These are phyloP conservation scores for Rhododendron simsii DNA, from an alignment of 148 eudicot genomes.

Conservation along the genomic window DNA sequence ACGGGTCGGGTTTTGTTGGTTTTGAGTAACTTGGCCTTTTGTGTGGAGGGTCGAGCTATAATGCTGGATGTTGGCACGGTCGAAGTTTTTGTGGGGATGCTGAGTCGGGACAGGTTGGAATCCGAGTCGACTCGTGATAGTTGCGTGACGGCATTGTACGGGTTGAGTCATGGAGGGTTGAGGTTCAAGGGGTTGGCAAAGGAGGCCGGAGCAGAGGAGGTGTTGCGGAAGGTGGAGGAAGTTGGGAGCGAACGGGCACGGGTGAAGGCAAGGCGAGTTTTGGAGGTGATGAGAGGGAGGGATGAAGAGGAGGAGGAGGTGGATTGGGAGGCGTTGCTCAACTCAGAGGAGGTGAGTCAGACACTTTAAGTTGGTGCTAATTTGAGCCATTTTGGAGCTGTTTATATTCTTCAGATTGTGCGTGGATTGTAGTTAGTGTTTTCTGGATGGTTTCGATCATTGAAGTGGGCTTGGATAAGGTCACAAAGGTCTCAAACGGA, in stretches of 20 bases:
- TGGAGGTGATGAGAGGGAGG: slow-evolving; percentile 52
- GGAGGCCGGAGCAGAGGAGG: slow-evolving; percentile 62
- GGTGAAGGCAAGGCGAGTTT: slow-evolving; percentile 56
- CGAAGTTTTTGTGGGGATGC: slow-evolving; percentile 47
- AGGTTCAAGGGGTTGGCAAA: slow-evolving; percentile 81
- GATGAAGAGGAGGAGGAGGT: slow-evolving; percentile 74
- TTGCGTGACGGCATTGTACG: slow-evolving; percentile 64
- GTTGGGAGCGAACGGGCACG: slow-evolving; percentile 35
- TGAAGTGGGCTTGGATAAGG: neutral
- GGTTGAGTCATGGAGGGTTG: slow-evolving; percentile 73
- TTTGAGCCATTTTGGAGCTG: slow-evolving; percentile 1
- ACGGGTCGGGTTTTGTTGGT: slow-evolving; percentile 57
- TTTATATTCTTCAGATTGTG: neutral
- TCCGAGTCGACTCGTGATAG: slow-evolving; percentile 66
- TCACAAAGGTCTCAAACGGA: neutral
- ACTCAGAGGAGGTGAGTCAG: slow-evolving; percentile 41
- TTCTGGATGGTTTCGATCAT: neutral
- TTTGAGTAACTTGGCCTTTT: slow-evolving; percentile 62
- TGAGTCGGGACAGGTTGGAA: slow-evolving; percentile 42
- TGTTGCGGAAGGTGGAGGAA: slow-evolving; percentile 42
- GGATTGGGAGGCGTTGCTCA: slow-evolving; percentile 84
- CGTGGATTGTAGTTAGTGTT: slow-evolving; percentile 7
- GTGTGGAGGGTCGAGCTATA: slow-evolving; percentile 71
- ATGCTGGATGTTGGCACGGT: slow-evolving; percentile 79
- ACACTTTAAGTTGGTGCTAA: slow-evolving; percentile 3